Evolutionary conservation across 1,284 basidiomycete genomes (phyloP).

Genomic region (Moesziomyces antarcticus): DNA sequence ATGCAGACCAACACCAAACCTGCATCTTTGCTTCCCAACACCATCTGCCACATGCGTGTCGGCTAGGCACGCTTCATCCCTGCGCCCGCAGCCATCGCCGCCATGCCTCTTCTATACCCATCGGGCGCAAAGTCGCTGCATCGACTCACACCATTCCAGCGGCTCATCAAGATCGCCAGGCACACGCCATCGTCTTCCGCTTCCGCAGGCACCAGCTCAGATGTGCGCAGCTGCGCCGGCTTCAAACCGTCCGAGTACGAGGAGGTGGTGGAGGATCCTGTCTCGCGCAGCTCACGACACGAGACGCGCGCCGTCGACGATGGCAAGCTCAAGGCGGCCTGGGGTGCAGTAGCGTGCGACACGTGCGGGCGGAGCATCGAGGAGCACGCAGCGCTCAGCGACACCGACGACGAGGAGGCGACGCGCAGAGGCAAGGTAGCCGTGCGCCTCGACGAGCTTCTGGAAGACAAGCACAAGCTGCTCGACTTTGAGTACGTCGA

Average conservation of each 20-base stretch:
- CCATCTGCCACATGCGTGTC: neutral
- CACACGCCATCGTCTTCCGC: conserved; percentile 22
- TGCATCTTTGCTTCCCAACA: conserved; percentile 1
- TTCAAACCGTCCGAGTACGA: conserved; percentile 42
- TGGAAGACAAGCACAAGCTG: conserved; percentile 81
- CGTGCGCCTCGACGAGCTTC: conserved; percentile 82
- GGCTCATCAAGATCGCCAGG: conserved; percentile 41
- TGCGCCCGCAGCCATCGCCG: neutral
- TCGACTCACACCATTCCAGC: conserved; percentile 36
- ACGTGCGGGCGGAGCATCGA: conserved; percentile 78
- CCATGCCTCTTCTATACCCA: conserved; percentile 41
- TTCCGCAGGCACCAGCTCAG: conserved; percentile 3
- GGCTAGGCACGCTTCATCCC: too few relatives aligned
- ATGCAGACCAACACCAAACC: conserved; percentile 34
- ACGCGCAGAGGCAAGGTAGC: conserved; percentile 79
- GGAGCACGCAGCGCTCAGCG: conserved; percentile 75
- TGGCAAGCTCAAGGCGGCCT: conserved; percentile 17
- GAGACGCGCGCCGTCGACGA: conserved; percentile 29
- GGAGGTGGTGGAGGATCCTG: conserved; percentile 27
- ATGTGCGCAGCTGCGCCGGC: conserved; percentile 17
- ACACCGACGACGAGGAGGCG: conserved; percentile 66
- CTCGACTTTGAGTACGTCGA: conserved; percentile 81
- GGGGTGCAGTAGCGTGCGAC: conserved; percentile 38
- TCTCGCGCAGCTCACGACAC: conserved; percentile 20
- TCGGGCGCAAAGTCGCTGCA: conserved; percentile 26